These are phyloP conservation scores for Hanseniaspora clermontiae DNA, from an alignment of 805 yeast genomes.

Conservation along the genomic window DNA sequence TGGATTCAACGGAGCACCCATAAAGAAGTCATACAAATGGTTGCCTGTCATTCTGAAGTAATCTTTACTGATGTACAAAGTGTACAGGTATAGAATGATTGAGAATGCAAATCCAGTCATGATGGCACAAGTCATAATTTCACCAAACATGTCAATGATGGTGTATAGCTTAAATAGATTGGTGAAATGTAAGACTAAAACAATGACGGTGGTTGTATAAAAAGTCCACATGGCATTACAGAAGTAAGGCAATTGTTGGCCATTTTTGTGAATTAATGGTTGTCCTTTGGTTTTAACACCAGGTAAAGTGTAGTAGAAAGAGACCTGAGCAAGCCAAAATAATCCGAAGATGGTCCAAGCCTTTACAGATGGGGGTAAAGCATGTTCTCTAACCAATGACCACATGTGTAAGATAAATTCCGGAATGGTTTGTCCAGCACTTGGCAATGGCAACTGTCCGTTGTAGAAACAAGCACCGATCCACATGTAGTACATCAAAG, in stretches of 20 bases:
- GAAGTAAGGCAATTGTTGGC: slow-evolving; percentile 74
- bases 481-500: slow-evolving; percentile 95
- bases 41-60: slow-evolving; percentile 88
- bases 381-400: slow-evolving; percentile 38
- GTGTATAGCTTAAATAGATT: slow-evolving; percentile 63
- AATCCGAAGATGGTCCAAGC: slow-evolving; percentile 62
- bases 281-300: slow-evolving; percentile 94
- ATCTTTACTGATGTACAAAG: slow-evolving; percentile 53
- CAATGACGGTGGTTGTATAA: slow-evolving; percentile 51
- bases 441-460: slow-evolving; percentile 63
- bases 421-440: slow-evolving; percentile 33
- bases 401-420: slow-evolving; percentile 38
- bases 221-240: slow-evolving; percentile 86
- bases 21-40: slow-evolving; percentile 76
- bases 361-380: slow-evolving; percentile 39
- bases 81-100: slow-evolving; percentile 54
- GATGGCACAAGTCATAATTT: slow-evolving; percentile 87
- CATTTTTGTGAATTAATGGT: slow-evolving; percentile 69
- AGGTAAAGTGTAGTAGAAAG: slow-evolving; percentile 72
- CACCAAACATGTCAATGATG: slow-evolving; percentile 71
- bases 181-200: slow-evolving; percentile 53
- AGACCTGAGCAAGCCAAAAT: slow-evolving; percentile 55
- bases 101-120: slow-evolving; percentile 62
- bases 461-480: slow-evolving; percentile 68
- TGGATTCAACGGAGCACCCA: slow-evolving; percentile 97